Percentiles rank a stretch among this genome's conserved stretches.
phyloP scores from a whole-genome alignment of 2,329 filamentous ascomycete species.

The Colletotrichum theobromicola region DNA sequence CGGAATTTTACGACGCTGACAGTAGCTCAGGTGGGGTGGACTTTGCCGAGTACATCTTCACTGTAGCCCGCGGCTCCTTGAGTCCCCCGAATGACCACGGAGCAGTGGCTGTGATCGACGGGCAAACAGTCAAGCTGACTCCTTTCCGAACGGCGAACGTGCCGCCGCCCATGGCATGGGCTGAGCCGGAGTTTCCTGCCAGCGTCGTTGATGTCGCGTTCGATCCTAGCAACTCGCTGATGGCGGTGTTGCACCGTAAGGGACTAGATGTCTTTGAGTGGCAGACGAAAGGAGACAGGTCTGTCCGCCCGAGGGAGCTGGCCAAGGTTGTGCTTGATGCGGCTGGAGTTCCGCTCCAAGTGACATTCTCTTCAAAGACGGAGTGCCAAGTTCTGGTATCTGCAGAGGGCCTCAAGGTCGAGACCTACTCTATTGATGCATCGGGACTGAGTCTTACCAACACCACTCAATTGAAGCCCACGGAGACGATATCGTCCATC shows the following conservation, averaged over 20 bases:
- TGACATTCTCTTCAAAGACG: conserved; percentile 31
- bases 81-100: conserved; percentile 78
- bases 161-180: conserved; percentile 90
- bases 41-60: conserved; percentile 71
- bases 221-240: conserved; percentile 63
- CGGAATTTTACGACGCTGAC: neutral
- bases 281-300: conserved; percentile 63
- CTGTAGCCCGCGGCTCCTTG: conserved; percentile 72
- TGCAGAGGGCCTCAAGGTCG: conserved; percentile 23
- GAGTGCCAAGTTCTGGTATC: conserved; percentile 37
- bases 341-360: conserved; percentile 30
- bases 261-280: conserved; percentile 75
- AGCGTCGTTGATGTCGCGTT: conserved; percentile 79
- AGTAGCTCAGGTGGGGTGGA: conserved; percentile 50
- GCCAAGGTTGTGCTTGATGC: conserved; percentile 43
- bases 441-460: neutral
- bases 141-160: conserved; percentile 84
- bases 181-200: conserved; percentile 68
- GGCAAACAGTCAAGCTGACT: conserved; percentile 79
- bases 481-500: conserved; percentile 27
- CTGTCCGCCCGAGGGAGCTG: conserved; percentile 46
- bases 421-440: neutral
- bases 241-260: conserved; percentile 74
- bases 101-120: conserved; percentile 84
- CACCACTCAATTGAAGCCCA: neutral